Percentiles rank a stretch among this genome's conserved stretches.
These are phyloP conservation scores for Termitomyces sp. DNA, from an alignment of 768 basidiomycete genomes.

Conservation along the genomic window DNA sequence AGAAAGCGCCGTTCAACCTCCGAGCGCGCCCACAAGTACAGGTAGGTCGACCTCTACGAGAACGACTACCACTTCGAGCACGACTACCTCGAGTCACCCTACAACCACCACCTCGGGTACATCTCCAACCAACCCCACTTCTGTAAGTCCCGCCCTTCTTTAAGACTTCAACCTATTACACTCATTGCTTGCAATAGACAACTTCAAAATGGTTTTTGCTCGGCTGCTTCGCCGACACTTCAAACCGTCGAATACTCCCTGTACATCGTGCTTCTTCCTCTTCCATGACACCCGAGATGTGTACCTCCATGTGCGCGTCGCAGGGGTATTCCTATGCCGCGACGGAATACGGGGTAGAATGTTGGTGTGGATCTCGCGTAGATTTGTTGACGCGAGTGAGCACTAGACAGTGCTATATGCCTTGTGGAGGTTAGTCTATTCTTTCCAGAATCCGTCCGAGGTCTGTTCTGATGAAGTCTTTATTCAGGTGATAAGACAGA, in stretches of 20 bases:
- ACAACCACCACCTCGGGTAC: constrained; percentile 5
- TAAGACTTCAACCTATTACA: constrained; percentile 1
- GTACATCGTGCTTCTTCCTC: constrained; percentile 12
- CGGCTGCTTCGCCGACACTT: constrained; percentile 29
- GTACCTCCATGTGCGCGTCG: constrained; percentile 22
- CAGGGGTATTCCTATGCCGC: constrained; percentile 29
- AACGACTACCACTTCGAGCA: neutral
- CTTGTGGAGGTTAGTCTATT: constrained; percentile 27
- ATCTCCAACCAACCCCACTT: constrained; percentile 4
- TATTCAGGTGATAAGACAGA: constrained; percentile 22
- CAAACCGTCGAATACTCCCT: constrained; percentile 25
- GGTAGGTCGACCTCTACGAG: neutral
- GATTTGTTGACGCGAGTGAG: constrained; percentile 18
- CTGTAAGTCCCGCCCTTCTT: neutral
- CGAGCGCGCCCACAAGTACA: neutral
- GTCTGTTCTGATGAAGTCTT: neutral
- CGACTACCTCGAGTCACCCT: neutral
- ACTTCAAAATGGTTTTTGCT: constrained; percentile 21
- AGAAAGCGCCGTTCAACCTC: neutral
- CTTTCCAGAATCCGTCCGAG: neutral
- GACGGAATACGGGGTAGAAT: constrained; percentile 30
- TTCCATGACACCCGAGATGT: constrained; percentile 28
- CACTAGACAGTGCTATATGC: constrained; percentile 22
- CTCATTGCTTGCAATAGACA: neutral
- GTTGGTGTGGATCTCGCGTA: constrained; percentile 29